Conservation (phyloP, 2,329 filamentous ascomycete genomes). For the Pyrenochaeta sp. region DNA sequence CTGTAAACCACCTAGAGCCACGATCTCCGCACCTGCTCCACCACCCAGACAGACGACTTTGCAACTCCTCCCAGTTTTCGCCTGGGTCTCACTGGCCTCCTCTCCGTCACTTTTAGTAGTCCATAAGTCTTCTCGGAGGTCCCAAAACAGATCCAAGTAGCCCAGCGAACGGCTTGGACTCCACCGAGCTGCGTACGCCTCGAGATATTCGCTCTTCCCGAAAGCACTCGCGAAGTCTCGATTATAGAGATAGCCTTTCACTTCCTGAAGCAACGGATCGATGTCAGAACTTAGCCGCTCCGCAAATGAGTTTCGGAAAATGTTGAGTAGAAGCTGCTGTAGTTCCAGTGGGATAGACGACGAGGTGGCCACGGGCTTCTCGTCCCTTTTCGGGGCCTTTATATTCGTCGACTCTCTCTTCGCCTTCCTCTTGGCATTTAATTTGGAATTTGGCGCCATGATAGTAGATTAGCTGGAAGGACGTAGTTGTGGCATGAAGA, state of each 20-base stretch:
- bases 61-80: slow-evolving; percentile 13
- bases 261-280: slow-evolving; percentile 72
- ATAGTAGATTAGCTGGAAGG: slow-evolving; percentile 2
- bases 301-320: slow-evolving; percentile 73
- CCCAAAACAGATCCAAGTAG: slow-evolving; percentile 71
- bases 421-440: slow-evolving; percentile 24
- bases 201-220: slow-evolving; percentile 72
- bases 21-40: slow-evolving; percentile 72
- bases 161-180: slow-evolving; percentile 85
- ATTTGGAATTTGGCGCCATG: slow-evolving; percentile 22
- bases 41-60: slow-evolving; percentile 68
- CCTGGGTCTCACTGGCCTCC: background rate
- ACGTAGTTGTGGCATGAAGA: background rate
- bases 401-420: slow-evolving; percentile 16
- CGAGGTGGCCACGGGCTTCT: slow-evolving; percentile 7
- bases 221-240: slow-evolving; percentile 87
- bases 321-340: slow-evolving; percentile 75
- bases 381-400: slow-evolving; percentile 5
- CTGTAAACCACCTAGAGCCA: slow-evolving; percentile 66
- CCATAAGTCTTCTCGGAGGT: slow-evolving; percentile 39
- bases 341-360: slow-evolving; percentile 58
- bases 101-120: background rate
- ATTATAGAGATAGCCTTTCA: slow-evolving; percentile 86
- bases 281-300: slow-evolving; percentile 56
- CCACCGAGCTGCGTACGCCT: slow-evolving; percentile 89